Base-by-base conservation (phyloP, 495 filamentous ascomycete genomes). In the Aspergillus asperescens region DNA sequence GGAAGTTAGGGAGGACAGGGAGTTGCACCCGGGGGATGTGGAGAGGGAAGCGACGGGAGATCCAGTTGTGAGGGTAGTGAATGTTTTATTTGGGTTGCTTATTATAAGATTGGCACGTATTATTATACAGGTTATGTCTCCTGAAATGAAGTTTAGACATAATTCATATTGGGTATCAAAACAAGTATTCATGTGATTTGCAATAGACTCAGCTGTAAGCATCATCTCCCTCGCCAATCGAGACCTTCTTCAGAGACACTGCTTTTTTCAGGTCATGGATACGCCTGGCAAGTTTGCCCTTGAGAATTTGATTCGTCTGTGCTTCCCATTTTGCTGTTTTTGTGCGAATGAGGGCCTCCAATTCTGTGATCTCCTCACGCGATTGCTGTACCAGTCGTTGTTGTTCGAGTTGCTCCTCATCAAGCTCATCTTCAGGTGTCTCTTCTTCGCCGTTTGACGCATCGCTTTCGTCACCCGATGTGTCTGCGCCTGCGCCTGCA, bases 361-460 rank as follows among this genome's bases (percentile, higher is more conserved):
- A 46, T 51, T 80, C 77, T 1, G 60, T 66, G 37, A 80, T 72
- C 41, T 78, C 71, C 54, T 78, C 77, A 16, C 70, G 69, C 50
- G 75, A 72, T 49, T 77, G 68, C 53, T 78, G 75, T 19, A 73
- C 59, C 49, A 78, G 74, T 24, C 68, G 71, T 27, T 74, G 67
- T 57, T 64, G 67, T 62, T 72, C 76, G 53, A 78, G 56, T 25
- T 68, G 67, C 19, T 77, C 73, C 2, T 81, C 81, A 32, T 84
- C 81, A 27, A 81, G 68, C 25, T 83, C 82, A 10, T 83, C 81
- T 18, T 83, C 81, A 9, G 81, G 76, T 3, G 52, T 77, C 3
- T 78, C 78, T 5, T 80, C 83, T 20, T 83, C 81, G 23, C 79
- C 85, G 44, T 81, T 82, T 0, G 83, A 84, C 18, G 65, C 71